These are phyloP conservation scores for Leishmania aethiopica DNA, from an alignment of 208 protist genomes.

Conservation along the genomic window DNA sequence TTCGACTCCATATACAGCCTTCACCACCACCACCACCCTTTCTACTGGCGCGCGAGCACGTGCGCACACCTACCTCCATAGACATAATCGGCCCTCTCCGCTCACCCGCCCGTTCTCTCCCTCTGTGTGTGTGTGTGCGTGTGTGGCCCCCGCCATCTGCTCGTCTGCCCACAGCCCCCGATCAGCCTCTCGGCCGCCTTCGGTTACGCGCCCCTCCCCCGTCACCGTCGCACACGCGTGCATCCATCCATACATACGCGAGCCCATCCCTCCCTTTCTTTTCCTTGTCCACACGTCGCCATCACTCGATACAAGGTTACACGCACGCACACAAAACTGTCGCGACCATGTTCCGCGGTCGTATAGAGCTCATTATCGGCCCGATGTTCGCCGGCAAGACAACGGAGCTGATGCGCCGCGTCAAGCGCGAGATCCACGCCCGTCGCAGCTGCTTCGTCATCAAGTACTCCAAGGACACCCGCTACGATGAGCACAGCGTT, in stretches of 20 bases:
- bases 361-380: constrained; percentile 93
- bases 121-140: background rate
- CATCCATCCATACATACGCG: background rate
- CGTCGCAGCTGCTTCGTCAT: constrained; percentile 86
- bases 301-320: background rate
- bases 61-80: background rate
- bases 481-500: constrained; percentile 81
- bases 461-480: constrained; percentile 91
- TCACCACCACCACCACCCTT: background rate
- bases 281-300: background rate
- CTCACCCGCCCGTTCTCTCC: too few relatives aligned
- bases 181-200: background rate
- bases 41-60: background rate
- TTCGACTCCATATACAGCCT: background rate
- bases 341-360: constrained; percentile 23
- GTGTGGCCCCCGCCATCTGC: background rate
- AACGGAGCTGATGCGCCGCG: constrained; percentile 92
- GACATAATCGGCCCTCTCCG: background rate
- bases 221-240: background rate
- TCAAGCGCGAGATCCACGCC: constrained; percentile 84
- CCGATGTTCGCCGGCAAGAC: constrained; percentile 97
- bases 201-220: background rate
- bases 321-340: background rate
- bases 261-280: too few relatives aligned
- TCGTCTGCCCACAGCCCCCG: background rate